Conservation (phyloP, 2,329 filamentous ascomycete species). For the Aspergillus pseudotamarii region DNA sequence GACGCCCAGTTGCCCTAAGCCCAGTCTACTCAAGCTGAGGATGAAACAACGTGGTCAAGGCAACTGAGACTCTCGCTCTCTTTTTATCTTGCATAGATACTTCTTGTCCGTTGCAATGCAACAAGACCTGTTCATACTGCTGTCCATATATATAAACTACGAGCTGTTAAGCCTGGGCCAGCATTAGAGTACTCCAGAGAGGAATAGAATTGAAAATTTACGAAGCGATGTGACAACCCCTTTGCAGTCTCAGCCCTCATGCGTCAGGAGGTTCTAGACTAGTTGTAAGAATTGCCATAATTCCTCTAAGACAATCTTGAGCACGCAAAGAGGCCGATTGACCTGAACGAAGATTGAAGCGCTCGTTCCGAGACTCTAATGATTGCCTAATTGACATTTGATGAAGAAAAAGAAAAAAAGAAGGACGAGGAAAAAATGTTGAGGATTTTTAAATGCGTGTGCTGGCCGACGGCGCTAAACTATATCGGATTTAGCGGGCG, state of each 20-base stretch:
- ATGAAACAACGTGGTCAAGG: constrained; percentile 71
- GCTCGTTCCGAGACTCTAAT: constrained; percentile 99
- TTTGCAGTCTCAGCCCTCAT: constrained; percentile 57
- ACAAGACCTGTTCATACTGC: constrained; percentile 12
- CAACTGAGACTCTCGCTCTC: constrained; percentile 17
- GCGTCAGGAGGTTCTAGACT: constrained; percentile 61
- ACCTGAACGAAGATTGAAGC: constrained; percentile 86
- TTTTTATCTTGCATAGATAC: too few relatives aligned
- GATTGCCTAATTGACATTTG: constrained; percentile 73
- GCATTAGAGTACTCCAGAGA: neutral
- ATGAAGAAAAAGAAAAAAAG: constrained; percentile 54
- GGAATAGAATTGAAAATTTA: neutral
- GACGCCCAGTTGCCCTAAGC: constrained; percentile 83
- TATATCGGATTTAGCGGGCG: constrained; percentile 29
- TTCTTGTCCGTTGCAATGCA: neutral
- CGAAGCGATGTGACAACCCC: constrained; percentile 46
- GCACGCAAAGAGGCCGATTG: constrained; percentile 85
- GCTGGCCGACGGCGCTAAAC: constrained; percentile 35
- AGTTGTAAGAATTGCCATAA: constrained; percentile 71
- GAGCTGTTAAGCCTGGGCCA: neutral
- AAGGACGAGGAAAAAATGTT: constrained; percentile 33
- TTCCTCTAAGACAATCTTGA: constrained; percentile 94
- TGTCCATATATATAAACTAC: neutral
- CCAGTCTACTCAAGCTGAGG: constrained; percentile 77
- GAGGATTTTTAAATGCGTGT: constrained; percentile 30